A percentile compares a stretch with the other conserved stretches of the same genome.
Conservation (phyloP, 176 grass and related monocot species). For the Miscanthus lutarioriparius region DNA sequence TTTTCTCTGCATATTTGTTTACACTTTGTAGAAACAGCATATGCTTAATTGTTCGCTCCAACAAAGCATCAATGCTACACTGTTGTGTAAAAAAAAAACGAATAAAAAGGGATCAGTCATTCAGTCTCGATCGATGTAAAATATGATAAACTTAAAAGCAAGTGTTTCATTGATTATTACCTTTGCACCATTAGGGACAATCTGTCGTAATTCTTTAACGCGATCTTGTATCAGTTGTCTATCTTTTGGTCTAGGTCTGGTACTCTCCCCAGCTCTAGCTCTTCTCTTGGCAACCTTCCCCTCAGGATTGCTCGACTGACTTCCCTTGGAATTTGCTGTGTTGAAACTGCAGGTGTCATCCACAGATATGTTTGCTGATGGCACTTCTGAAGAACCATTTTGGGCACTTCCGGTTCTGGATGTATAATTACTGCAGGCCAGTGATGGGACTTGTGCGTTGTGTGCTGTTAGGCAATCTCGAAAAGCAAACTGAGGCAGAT, state of each 20-base stretch:
- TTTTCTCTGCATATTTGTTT: slow-evolving; percentile 95
- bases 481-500: slow-evolving; percentile 38
- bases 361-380: slow-evolving; percentile 44
- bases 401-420: slow-evolving; percentile 25
- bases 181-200: slow-evolving; percentile 93
- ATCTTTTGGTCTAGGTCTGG: slow-evolving; percentile 90
- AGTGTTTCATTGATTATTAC: slow-evolving; percentile 34
- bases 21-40: slow-evolving; percentile 99
- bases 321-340: slow-evolving; percentile 50
- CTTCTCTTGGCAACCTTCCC: slow-evolving; percentile 86
- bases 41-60: slow-evolving; percentile 97
- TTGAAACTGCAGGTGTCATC: slow-evolving; percentile 82
- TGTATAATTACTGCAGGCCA: slow-evolving; percentile 35
- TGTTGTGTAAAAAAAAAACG: slow-evolving; percentile 34
- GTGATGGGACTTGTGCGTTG: slow-evolving; percentile 35
- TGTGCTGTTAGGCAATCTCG: slow-evolving; percentile 30
- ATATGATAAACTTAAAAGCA: slow-evolving; percentile 7
- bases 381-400: slow-evolving; percentile 48
- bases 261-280: slow-evolving; percentile 79
- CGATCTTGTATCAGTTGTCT: slow-evolving; percentile 98
- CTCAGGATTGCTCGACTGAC: slow-evolving; percentile 57
- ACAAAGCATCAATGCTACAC: slow-evolving; percentile 99
- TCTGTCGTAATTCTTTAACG: slow-evolving; percentile 89
- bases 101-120: neutral
- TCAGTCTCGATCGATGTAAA: slow-evolving; percentile 21